phyloP scores from a whole-genome alignment of 2,329 filamentous ascomycete genomes.

The Fusarium longipes region DNA sequence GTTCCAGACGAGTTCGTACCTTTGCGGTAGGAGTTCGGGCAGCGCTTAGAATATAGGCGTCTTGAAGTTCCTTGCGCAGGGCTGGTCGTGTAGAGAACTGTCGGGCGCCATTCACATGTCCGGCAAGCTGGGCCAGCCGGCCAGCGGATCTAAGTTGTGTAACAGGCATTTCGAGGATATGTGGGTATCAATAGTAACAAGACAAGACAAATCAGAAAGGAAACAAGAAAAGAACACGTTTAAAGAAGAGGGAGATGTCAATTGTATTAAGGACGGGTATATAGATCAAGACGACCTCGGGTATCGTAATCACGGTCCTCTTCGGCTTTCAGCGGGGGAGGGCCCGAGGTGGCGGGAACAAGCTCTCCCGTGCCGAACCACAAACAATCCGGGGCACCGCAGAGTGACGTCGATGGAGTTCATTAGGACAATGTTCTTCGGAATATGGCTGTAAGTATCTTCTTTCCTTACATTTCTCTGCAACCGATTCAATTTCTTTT shows the following conservation, averaged over 20 bases:
- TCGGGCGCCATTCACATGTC: constrained; percentile 56
- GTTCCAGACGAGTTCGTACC: constrained; percentile 58
- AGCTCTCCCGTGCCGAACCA: constrained; percentile 36
- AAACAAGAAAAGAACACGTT: background rate
- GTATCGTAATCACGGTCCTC: constrained; percentile 49
- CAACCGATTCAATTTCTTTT: background rate
- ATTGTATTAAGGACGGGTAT: constrained; percentile 10
- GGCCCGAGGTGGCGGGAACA: constrained; percentile 40
- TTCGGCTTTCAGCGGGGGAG: constrained; percentile 54
- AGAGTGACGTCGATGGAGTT: constrained; percentile 28
- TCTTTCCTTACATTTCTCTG: background rate
- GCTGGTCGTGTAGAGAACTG: constrained; percentile 59
- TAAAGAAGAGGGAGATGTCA: background rate
- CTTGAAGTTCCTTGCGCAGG: constrained; percentile 77
- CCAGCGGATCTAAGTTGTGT: constrained; percentile 51
- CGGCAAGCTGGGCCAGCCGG: constrained; percentile 51
- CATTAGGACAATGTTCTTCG: constrained; percentile 3
- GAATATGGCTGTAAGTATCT: background rate
- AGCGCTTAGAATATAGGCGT: constrained; percentile 94
- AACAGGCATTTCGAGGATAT: constrained; percentile 30
- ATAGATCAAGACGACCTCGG: constrained; percentile 36
- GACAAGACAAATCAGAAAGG: constrained; percentile 6
- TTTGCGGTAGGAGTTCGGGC: constrained; percentile 90
- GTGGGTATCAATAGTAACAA: constrained; percentile 17
- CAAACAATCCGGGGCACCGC: constrained; percentile 34